Evolutionary conservation across 495 filamentous ascomycete genomes (phyloP).

Genomic region (Oleoguttula mirabilis): DNA sequence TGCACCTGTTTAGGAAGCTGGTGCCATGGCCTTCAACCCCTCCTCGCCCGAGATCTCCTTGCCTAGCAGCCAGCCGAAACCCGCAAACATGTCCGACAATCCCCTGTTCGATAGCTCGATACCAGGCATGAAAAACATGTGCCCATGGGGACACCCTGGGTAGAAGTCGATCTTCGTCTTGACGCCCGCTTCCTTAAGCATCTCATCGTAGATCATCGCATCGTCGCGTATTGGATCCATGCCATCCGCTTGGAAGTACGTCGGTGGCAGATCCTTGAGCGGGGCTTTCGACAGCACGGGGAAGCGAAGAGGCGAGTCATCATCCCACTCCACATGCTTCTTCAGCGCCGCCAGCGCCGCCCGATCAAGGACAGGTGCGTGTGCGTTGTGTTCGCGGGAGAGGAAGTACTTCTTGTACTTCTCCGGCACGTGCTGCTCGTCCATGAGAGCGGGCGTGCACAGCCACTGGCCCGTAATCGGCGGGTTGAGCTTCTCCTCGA

Average conservation of each 20-base stretch:
- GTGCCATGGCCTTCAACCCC: constrained; percentile 1
- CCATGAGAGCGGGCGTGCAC: constrained; percentile 11
- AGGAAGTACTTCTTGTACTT: constrained; percentile 16
- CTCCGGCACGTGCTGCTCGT: constrained; percentile 12
- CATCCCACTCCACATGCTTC: constrained; percentile 7
- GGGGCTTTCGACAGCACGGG: constrained; percentile 10
- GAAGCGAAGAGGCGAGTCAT: constrained; percentile 9
- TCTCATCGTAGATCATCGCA: constrained; percentile 30
- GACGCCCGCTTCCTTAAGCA: constrained; percentile 21
- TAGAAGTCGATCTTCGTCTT: constrained; percentile 15
- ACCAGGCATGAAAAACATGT: constrained; percentile 23
- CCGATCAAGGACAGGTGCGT: constrained; percentile 6
- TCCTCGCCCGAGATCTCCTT: constrained; percentile 6
- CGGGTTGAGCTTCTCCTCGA: constrained; percentile 13
- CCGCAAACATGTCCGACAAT: constrained; percentile 14
- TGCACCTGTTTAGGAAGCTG: neutral
- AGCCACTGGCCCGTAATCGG: constrained; percentile 22
- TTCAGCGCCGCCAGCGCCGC: constrained; percentile 4
- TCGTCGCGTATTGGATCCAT: constrained; percentile 34
- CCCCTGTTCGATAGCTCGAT: constrained; percentile 5
- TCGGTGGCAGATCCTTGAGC: constrained; percentile 2
- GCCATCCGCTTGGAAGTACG: constrained; percentile 20
- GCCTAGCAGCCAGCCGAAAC: constrained; percentile 17
- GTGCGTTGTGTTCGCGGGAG: constrained; percentile 14
- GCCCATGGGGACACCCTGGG: constrained; percentile 27